phyloP scores from a whole-genome alignment of 2,329 filamentous ascomycete species.

The Plectosphaerella plurivora region DNA sequence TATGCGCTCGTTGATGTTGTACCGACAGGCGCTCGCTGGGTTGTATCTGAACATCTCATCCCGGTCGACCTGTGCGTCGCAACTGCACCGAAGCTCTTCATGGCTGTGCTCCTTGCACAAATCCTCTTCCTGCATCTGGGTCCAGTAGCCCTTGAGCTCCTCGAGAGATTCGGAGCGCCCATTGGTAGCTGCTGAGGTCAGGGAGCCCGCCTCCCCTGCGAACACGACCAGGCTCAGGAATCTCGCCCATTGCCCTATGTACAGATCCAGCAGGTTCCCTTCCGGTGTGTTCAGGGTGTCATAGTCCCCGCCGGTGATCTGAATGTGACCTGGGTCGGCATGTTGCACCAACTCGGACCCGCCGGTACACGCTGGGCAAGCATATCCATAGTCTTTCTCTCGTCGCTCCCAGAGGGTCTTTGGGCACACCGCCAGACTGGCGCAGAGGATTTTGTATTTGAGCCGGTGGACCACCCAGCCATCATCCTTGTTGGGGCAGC shows the following conservation, averaged over 20 bases:
- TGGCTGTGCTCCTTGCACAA: constrained; percentile 11
- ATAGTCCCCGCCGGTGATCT: not conserved
- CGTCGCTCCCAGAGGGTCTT: constrained; percentile 1
- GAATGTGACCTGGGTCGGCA: not conserved
- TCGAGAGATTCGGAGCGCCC: not conserved
- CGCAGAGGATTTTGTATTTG: constrained; percentile 1
- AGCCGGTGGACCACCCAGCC: not conserved
- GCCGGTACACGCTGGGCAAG: constrained; percentile 1
- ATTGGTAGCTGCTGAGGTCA: no score
- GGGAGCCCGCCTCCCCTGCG: not conserved
- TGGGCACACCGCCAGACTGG: not conserved
- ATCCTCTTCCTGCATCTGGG: constrained; percentile 1
- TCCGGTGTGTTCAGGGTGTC: not conserved
- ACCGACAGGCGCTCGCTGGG: constrained; percentile 7
- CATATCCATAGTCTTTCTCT: not conserved
- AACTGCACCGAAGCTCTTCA: constrained; percentile 3
- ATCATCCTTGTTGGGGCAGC: not conserved
- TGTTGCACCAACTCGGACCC: not conserved
- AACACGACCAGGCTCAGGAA: not conserved
- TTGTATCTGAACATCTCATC: constrained; percentile 6
- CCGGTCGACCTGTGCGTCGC: constrained; percentile 8
- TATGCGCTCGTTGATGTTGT: not conserved
- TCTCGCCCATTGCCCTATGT: not conserved
- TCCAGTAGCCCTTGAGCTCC: not conserved
- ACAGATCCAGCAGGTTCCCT: not conserved